Base-by-base conservation (phyloP, 495 filamentous ascomycete species). In the Hyaloscypha bicolor region DNA sequence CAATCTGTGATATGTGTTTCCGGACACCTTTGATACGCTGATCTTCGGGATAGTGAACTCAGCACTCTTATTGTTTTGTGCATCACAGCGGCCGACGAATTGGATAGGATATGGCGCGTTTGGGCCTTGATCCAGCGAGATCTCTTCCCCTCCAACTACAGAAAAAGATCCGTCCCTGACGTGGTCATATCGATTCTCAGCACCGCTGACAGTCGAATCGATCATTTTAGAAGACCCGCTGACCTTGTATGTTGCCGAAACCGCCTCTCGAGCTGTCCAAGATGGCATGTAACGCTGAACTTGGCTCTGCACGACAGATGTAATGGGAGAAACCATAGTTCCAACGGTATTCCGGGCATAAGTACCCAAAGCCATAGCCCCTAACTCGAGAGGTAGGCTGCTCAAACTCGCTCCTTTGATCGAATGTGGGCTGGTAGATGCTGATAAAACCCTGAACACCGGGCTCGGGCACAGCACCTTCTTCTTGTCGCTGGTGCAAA, bases 391-490 rank as follows among this genome's bases (percentile, higher is more conserved):
- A 0, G 88, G 88, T 69, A 91, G 73, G 1, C 86, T 89, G 4
- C 75, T 76, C n/a, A 91, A 71, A 55, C 86, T 87, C 4, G 89
- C 88, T 11, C 89, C 89, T 16, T 86, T 84, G 9, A 91, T 65
- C 0, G 86, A 83, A 62, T 83, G 86, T 0, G 85, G 81, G 57
- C 82, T 85, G 0, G 80, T 77, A 0, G 85, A 88, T 4, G 86
- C 84, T 32, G 86, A 89, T 3, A 88, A 79, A 29, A 91, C 72
- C 11, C 89, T 82, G 69, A 91, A 91, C 1, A 87, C 80, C 6
- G 89, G 88, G 64, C 86, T 88, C 12, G 79, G 78, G 59, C 87
- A 90, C 3, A 91, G 79, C 1, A 85, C 79, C 74, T 88, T 88
- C 59, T 78, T 78, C 0, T 62, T 67, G 21, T 71, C 75, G 3